These are phyloP conservation scores for Dichomitus squalens DNA, from an alignment of 1,284 basidiomycete genomes.

Conservation along the genomic window DNA sequence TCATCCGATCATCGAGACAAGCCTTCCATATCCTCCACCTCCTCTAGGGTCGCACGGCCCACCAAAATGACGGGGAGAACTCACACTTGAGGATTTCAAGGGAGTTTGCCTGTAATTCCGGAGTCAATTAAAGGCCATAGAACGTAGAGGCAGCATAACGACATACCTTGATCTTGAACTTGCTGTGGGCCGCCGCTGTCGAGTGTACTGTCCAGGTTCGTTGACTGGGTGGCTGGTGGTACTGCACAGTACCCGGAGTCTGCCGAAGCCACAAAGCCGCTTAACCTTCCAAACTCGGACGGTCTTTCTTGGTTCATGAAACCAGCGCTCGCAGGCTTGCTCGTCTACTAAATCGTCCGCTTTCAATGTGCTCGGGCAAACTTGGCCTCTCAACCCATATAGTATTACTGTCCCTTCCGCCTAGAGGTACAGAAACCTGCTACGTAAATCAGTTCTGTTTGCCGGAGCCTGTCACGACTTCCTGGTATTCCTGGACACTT, in stretches of 20 bases:
- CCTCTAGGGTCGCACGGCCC: neutral
- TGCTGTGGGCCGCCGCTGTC: conserved; percentile 37
- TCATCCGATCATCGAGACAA: no score
- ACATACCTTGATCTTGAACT: conserved; percentile 39
- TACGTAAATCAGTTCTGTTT: no score
- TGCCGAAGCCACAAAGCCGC: conserved; percentile 16
- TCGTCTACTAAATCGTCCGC: no score
- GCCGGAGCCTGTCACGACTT: no score
- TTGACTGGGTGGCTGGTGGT: conserved; percentile 32
- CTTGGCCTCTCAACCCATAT: no score
- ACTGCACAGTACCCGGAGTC: conserved; percentile 32
- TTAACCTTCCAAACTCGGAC: conserved; percentile 7
- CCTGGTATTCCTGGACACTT: no score
- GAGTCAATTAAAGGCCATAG: conserved; percentile 11
- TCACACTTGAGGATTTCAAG: conserved; percentile 29
- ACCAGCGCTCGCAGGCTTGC: neutral
- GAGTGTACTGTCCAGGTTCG: conserved; percentile 26
- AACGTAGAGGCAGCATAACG: conserved; percentile 23
- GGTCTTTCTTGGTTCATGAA: neutral
- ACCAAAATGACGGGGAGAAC: conserved; percentile 6
- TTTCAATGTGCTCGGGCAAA: no score
- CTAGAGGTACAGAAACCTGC: no score
- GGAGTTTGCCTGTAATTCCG: conserved; percentile 19
- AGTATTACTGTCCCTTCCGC: no score
- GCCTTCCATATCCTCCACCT: neutral